These are phyloP conservation scores for Capillidium heterosporum DNA, from an alignment of 371 early-diverging fungal species.

Conservation along the genomic window DNA sequence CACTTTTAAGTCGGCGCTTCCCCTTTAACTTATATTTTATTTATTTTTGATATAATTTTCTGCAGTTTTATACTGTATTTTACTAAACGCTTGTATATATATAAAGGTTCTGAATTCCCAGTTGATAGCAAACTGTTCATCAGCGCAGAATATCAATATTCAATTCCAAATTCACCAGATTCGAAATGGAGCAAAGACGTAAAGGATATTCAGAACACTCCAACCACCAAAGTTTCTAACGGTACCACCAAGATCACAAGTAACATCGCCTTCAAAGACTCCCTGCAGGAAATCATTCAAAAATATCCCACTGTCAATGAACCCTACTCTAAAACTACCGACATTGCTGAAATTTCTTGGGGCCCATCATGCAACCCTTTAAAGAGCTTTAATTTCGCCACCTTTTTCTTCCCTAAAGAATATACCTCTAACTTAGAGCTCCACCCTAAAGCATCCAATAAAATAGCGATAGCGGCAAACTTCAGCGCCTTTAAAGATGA, in stretches of 20 bases:
- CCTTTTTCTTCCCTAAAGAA: not conserved
- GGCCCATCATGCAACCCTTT: constrained; percentile 1
- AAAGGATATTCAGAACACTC: not conserved
- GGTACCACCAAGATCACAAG: not conserved
- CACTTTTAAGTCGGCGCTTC: too few species aligned
- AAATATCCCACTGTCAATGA: not conserved
- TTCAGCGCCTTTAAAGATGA: not conserved
- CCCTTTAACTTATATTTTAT: too few species aligned
- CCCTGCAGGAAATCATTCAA: not conserved
- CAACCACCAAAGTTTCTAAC: not conserved
- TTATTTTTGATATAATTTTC: too few species aligned
- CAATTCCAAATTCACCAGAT: not conserved
- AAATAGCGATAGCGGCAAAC: not conserved
- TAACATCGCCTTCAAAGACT: not conserved
- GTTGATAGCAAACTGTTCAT: constrained; percentile 2
- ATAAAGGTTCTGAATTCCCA: too few species aligned
- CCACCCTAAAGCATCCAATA: not conserved
- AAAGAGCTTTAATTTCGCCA: not conserved
- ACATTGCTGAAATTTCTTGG: not conserved
- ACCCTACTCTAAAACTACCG: not conserved
- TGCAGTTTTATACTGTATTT: too few species aligned
- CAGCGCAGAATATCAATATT: constrained; percentile 6
- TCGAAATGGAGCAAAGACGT: not conserved
- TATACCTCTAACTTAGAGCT: not conserved
- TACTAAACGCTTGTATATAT: too few species aligned